Evolutionary conservation across 2,329 filamentous ascomycete genomes (phyloP), one percentile per base, ranked within the genome.

Genomic region (Xylariaceae sp.): DNA sequence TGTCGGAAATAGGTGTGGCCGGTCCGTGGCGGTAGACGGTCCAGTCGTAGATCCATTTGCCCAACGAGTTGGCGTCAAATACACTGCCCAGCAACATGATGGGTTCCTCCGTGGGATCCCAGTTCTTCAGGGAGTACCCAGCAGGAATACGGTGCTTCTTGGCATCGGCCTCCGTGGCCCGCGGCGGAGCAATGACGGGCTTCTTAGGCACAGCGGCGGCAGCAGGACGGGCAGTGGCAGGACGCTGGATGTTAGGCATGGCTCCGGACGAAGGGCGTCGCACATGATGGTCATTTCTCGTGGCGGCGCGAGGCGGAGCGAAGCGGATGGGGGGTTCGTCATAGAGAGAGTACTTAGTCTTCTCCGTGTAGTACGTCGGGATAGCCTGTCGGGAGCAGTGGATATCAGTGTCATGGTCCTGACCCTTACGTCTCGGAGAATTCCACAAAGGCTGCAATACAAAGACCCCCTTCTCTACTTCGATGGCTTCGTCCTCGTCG

Each of bases 31-130:
- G 87, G 78, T 90, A 96, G 64, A 97, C 90, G 15, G 94, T 97
- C 94, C 94, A 99, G 81, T 97, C 94, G 76, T 96, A 99, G 71
- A 99, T 95, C 94, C 94, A 99, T 77, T 97, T 97, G 71, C 94
- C 94, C 35, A 99, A 82, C 30, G 91, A 96, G 82, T 97, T 97
- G 71, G 93, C 90, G 72, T 97, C 94, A 71, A 97, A 97, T 58
- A 97, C 94, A 72, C 90, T 96, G 54, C 94, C 94, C 18, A 97
- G 82, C 30, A 99, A 84, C 72, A 97, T 87, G 73, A 99, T 97
- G 55, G 94, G 94, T 67, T 92, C 87, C 78, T 97, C 93, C 34
- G 85, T 87, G 0, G 93, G 93, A 73, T 99, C 94, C 94, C 94
- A 97, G 79, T 97, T 96, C 82, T 97, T 97, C 72, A 93, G 86